Conservation (phyloP, 352 stramenopile genomes). For the Peronosclerospora sorghi region DNA sequence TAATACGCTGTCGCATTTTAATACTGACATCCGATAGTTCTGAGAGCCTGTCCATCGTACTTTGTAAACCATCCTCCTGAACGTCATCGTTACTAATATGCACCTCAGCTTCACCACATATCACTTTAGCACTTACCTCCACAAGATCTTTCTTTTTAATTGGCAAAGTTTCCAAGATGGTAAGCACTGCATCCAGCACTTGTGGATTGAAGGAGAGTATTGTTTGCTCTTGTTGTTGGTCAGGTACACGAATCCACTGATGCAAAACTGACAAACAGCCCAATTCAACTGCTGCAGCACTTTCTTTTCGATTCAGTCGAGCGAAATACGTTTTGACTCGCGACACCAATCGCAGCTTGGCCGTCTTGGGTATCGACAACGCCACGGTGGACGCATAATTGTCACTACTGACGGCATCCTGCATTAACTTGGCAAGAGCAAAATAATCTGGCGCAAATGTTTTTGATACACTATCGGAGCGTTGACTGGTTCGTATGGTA, state of each 20-base stretch:
- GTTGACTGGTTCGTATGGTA: conserved; percentile 6
- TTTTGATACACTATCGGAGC: conserved; percentile 19
- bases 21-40: conserved; percentile 20
- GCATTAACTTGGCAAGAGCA: conserved; percentile 56
- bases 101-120: not conserved
- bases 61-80: conserved; percentile 28
- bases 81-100: not conserved
- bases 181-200: conserved; percentile 52
- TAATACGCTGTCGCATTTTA: conserved; percentile 28
- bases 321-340: conserved; percentile 64
- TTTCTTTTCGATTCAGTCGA: conserved; percentile 44
- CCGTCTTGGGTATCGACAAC: conserved; percentile 65
- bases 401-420: conserved; percentile 51
- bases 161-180: conserved; percentile 38
- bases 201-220: conserved; percentile 33
- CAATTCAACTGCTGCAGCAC: conserved; percentile 37
- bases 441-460: conserved; percentile 46
- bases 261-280: conserved; percentile 45
- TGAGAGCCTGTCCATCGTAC: conserved; percentile 22
- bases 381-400: conserved; percentile 71
- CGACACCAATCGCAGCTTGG: conserved; percentile 56
- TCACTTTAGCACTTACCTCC: conserved; percentile 27
- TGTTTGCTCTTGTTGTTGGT: conserved; percentile 3
- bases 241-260: conserved; percentile 38
- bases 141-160: conserved; percentile 51